Evolutionary conservation across 2,329 filamentous ascomycete genomes (phyloP).

Genomic region (Microdochium trichocladiopsis): DNA sequence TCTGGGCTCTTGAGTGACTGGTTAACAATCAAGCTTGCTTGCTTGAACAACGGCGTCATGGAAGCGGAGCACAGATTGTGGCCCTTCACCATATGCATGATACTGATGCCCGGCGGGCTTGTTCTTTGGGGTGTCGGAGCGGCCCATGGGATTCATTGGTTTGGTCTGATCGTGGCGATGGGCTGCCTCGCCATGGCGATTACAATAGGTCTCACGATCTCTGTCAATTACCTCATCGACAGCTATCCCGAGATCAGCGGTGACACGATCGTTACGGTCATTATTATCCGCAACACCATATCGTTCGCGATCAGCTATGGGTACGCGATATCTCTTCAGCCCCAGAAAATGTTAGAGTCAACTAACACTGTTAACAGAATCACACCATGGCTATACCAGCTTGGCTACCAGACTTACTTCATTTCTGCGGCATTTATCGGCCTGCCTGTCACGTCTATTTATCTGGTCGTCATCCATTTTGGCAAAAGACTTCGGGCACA

Average conservation of each 20-base stretch:
- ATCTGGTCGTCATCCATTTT: conserved; percentile 28
- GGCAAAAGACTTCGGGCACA: conserved; percentile 21
- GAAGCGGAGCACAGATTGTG: conserved; percentile 34
- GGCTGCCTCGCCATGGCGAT: conserved; percentile 23
- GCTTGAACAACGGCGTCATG: conserved; percentile 30
- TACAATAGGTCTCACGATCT: conserved; percentile 26
- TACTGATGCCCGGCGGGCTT: conserved; percentile 19
- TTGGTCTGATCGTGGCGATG: conserved; percentile 33
- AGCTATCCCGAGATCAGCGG: conserved; percentile 30
- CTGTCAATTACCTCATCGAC: conserved; percentile 33
- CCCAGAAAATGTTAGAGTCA: too few species aligned
- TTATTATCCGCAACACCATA: conserved; percentile 31
- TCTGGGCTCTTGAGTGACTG: conserved; percentile 29
- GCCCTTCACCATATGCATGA: conserved; percentile 23
- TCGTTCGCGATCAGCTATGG: conserved; percentile 29
- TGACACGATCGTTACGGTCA: conserved; percentile 30
- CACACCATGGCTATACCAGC: conserved; percentile 34
- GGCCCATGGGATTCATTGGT: conserved; percentile 35
- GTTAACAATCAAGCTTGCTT: conserved; percentile 27
- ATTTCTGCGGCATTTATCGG: conserved; percentile 29
- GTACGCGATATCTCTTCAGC: too few species aligned
- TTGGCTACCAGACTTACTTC: conserved; percentile 37
- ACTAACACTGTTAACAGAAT: too few species aligned
- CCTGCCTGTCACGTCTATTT: conserved; percentile 24
- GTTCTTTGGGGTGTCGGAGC: too few species aligned